Conservation (phyloP, 805 yeast genomes). For the Saturnispora silvae region DNA sequence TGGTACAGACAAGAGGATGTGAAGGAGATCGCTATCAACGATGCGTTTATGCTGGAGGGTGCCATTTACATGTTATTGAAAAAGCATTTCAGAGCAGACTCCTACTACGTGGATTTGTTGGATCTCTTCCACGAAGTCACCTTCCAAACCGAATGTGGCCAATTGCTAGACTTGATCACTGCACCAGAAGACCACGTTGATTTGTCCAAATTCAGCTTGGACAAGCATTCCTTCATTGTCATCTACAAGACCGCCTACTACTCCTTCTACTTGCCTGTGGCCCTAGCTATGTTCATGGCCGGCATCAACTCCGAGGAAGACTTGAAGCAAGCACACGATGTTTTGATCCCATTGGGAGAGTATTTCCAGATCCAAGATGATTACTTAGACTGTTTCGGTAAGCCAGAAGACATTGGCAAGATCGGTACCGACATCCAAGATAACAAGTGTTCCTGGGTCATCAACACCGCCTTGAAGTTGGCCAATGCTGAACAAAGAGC, state of each 20-base stretch:
- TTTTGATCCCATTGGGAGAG: constrained; percentile 91
- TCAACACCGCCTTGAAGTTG: constrained; percentile 80
- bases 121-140: constrained; percentile 97
- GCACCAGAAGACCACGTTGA: constrained; percentile 96
- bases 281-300: constrained; percentile 88
- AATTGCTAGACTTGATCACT: constrained; percentile 85
- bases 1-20: constrained; percentile 83
- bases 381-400: constrained; percentile 92
- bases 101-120: constrained; percentile 78
- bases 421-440: constrained; percentile 98
- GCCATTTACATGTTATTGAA: constrained; percentile 83
- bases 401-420: constrained; percentile 95
- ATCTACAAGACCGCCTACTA: constrained; percentile 95
- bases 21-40: constrained; percentile 92
- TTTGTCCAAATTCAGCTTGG: constrained; percentile 72
- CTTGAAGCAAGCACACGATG: constrained; percentile 77
- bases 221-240: constrained; percentile 90
- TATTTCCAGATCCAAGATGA: constrained; percentile 99
- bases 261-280: constrained; percentile 95
- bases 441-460: constrained; percentile 96
- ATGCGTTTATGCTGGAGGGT: constrained; percentile 92
- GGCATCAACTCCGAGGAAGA: constrained; percentile 65
- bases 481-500: constrained; percentile 74
- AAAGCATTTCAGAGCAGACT: constrained; percentile 73
- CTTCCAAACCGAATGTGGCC: constrained; percentile 96